Conservation (phyloP, 2,329 filamentous ascomycete genomes). For the Camillea tinctor region DNA sequence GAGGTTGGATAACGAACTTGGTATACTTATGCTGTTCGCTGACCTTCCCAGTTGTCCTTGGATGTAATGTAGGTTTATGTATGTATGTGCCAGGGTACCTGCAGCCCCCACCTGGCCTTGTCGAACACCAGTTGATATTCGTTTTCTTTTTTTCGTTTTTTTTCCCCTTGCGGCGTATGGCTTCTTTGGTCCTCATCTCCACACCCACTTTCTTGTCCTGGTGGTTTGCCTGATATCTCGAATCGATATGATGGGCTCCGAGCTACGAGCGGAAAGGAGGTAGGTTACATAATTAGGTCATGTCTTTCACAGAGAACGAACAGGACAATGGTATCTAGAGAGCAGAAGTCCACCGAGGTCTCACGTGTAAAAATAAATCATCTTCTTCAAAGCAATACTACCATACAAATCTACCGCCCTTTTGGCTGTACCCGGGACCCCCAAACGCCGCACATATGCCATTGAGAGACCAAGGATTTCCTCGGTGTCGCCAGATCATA, state of each 20-base stretch:
- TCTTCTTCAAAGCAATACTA: conserved; percentile 25
- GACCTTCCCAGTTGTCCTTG: not conserved
- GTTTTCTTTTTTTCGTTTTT: no score
- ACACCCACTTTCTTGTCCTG: not conserved
- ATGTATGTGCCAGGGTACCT: not conserved
- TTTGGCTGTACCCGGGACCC: conserved; percentile 27
- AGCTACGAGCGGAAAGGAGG: not conserved
- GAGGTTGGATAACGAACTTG: no score
- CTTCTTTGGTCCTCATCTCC: not conserved
- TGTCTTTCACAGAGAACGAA: not conserved
- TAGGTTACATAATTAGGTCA: not conserved
- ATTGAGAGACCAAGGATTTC: conserved; percentile 20
- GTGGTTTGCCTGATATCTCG: no score
- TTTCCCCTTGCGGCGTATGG: not conserved
- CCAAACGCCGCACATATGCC: conserved; percentile 33
- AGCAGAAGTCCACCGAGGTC: not conserved
- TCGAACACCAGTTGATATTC: not conserved
- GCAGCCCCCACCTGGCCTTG: not conserved
- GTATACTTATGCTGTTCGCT: no score
- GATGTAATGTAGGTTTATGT: not conserved
- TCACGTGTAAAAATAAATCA: not conserved
- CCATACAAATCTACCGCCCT: conserved; percentile 29
- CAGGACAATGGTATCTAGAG: not conserved
- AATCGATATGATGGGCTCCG: not conserved
- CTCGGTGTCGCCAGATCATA: conserved; percentile 11